These are phyloP conservation scores for Fusarium chuoi DNA, from an alignment of 2,329 filamentous ascomycete genomes.

Conservation along the genomic window DNA sequence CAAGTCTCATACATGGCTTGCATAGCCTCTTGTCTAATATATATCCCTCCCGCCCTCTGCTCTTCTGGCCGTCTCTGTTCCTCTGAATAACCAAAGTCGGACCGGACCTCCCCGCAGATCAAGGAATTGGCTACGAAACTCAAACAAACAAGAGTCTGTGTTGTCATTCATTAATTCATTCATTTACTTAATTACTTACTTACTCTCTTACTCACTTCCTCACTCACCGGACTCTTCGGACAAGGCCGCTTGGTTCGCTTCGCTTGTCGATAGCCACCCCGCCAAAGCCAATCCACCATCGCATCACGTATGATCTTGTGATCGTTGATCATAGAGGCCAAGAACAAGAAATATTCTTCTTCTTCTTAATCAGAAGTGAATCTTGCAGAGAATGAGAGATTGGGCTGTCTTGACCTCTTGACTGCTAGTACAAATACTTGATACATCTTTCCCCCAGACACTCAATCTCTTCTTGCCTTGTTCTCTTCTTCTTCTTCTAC, in stretches of 20 bases:
- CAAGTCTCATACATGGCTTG: constrained; percentile 2
- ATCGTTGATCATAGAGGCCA: constrained; percentile 10
- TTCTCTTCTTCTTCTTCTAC: not conserved
- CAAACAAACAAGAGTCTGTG: constrained; percentile 18
- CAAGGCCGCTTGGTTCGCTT: constrained; percentile 7
- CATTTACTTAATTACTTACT: not conserved
- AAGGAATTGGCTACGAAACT: constrained; percentile 30
- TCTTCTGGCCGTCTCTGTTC: not conserved
- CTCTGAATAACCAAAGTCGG: not conserved
- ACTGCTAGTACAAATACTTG: constrained; percentile 4
- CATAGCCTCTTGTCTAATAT: not conserved
- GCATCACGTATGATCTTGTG: constrained; percentile 1
- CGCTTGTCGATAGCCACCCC: constrained; percentile 27
- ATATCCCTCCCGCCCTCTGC: not conserved
- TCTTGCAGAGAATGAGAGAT: not conserved
- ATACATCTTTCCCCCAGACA: not conserved
- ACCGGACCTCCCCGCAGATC: not conserved
- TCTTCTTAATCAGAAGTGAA: constrained; percentile 11
- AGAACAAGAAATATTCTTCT: not conserved
- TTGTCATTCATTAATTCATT: not conserved
- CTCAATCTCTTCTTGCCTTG: not conserved
- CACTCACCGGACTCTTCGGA: constrained; percentile 17
- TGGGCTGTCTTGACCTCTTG: not conserved
- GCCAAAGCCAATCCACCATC: constrained; percentile 24
- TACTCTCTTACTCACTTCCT: not conserved